Evolutionary conservation across 371 early-diverging fungal genomes (phyloP).

Genomic region (Furculomyces boomerangus): DNA sequence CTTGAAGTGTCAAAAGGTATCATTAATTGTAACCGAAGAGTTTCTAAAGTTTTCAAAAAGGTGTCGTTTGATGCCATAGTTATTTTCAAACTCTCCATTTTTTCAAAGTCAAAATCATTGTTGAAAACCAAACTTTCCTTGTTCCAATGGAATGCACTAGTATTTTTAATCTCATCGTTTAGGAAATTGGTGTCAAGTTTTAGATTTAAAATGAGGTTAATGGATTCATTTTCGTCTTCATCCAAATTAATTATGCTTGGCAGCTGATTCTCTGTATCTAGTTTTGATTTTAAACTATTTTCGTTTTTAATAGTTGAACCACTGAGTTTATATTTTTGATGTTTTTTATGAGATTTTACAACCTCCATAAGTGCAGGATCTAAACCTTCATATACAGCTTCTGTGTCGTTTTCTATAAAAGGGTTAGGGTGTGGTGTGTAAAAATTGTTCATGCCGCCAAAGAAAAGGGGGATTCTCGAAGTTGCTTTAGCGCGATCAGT

Average conservation of each 20-base stretch:
- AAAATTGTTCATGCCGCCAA: too few relatives aligned
- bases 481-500: too few relatives aligned
- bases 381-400: neutral
- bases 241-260: neutral
- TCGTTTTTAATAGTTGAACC: too few relatives aligned
- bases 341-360: too few relatives aligned
- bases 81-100: neutral
- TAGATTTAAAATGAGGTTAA: neutral
- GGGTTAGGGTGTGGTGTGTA: too few relatives aligned
- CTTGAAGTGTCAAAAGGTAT: neutral
- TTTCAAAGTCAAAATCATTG: neutral
- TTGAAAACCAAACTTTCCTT: neutral
- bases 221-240: neutral
- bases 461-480: too few relatives aligned
- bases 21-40: neutral
- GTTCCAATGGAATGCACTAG: neutral
- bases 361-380: neutral
- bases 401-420: neutral
- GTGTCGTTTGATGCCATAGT: too few relatives aligned
- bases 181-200: neutral
- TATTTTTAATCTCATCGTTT: neutral
- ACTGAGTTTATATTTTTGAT: too few relatives aligned
- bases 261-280: neutral
- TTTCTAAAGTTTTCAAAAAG: neutral
- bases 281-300: too few relatives aligned